Conservation (phyloP, 2,329 filamentous ascomycete species). For the Claviceps africana region DNA sequence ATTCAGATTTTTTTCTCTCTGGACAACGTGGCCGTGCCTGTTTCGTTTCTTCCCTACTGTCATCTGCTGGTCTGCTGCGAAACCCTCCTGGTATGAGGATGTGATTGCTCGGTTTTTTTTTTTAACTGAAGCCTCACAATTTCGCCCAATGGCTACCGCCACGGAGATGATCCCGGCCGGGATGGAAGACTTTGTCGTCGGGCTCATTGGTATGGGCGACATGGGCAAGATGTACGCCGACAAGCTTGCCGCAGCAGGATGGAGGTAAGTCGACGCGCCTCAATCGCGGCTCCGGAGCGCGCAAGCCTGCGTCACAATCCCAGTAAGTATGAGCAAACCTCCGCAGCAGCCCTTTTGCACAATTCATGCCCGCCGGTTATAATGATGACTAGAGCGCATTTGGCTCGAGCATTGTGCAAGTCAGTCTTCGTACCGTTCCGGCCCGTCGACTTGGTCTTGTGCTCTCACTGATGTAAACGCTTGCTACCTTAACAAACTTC, state of each 20-base stretch:
- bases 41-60: neutral
- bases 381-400: slow-evolving; percentile 99
- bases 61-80: neutral
- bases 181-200: slow-evolving; percentile 63
- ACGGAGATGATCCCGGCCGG: slow-evolving; percentile 20
- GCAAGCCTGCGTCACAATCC: neutral
- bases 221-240: slow-evolving; percentile 99
- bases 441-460: slow-evolving; percentile 44
- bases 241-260: slow-evolving; percentile 76
- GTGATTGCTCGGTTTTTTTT: slow-evolving; percentile 11
- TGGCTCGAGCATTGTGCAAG: slow-evolving; percentile 92
- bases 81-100: slow-evolving; percentile 9
- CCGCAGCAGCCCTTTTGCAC: neutral
- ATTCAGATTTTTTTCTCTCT: neutral
- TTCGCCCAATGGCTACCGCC: slow-evolving; percentile 15
- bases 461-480: slow-evolving; percentile 95
- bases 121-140: slow-evolving; percentile 13
- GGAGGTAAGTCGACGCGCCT: slow-evolving; percentile 53
- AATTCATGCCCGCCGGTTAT: slow-evolving; percentile 14
- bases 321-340: neutral
- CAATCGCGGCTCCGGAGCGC: neutral
- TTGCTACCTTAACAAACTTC: slow-evolving; percentile 79
- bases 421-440: slow-evolving; percentile 58
- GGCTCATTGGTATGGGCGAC: slow-evolving; percentile 97
- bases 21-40: fast-evolving